Evolutionary conservation across 352 stramenopile genomes (phyloP).

Genomic region (Phytophthora tentaculata): DNA sequence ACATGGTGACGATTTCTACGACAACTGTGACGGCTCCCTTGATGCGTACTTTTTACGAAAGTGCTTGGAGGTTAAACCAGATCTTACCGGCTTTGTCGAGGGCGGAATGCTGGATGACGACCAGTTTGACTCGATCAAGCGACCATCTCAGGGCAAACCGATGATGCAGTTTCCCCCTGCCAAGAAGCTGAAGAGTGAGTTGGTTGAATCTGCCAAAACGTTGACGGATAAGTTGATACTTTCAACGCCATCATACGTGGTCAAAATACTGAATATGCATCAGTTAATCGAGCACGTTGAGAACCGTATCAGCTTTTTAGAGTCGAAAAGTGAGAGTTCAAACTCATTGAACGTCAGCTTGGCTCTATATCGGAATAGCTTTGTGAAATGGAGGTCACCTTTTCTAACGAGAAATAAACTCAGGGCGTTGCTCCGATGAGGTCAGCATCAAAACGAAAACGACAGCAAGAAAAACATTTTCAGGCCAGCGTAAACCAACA

Average conservation of each 20-base stretch:
- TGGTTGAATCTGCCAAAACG: conserved; percentile 1
- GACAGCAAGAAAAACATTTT: neutral
- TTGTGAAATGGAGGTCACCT: conserved; percentile 1
- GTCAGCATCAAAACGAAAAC: neutral
- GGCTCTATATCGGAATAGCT: conserved; percentile 5
- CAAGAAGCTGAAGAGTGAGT: conserved; percentile 13
- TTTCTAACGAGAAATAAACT: neutral
- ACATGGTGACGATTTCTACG: conserved; percentile 9
- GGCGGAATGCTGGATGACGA: conserved; percentile 5
- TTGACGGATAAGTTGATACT: neutral
- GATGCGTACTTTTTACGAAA: conserved; percentile 10
- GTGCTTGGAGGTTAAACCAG: conserved; percentile 12
- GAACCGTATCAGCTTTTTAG: neutral
- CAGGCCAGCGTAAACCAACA: no score
- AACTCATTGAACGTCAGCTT: neutral
- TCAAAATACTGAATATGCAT: conserved; percentile 10
- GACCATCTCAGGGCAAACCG: neutral
- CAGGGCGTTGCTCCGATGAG: neutral
- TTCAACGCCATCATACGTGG: neutral
- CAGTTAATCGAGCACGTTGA: conserved; percentile 14
- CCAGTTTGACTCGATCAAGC: conserved; percentile 14
- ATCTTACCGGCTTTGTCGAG: conserved; percentile 13
- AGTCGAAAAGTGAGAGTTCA: neutral
- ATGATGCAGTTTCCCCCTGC: neutral
- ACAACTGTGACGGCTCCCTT: conserved; percentile 6